phyloP scores from a whole-genome alignment of 2,329 filamentous ascomycete species.

The Paracorniculantispora psalliotae region DNA sequence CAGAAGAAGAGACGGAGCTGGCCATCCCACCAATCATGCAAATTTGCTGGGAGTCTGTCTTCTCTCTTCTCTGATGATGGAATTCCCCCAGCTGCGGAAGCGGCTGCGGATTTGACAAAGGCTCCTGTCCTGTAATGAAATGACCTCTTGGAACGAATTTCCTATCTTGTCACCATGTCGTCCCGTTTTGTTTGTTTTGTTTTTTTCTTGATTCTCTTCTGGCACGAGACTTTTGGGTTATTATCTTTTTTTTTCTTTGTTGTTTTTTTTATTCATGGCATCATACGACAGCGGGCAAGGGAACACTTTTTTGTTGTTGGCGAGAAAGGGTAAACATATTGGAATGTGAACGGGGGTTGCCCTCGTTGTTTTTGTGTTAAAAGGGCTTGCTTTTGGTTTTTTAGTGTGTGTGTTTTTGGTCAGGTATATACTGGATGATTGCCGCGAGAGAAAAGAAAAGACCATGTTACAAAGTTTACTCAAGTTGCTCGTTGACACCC shows the following conservation, averaged over 20 bases:
- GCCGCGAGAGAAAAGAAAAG: neutral
- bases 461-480: neutral
- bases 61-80: neutral
- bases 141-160: constrained; percentile 32
- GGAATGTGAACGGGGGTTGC: constrained; percentile 14
- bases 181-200: constrained; percentile 1
- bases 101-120: neutral
- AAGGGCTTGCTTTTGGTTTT: constrained; percentile 3
- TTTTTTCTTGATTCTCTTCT: neutral
- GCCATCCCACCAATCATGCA: neutral
- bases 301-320: neutral
- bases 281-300: constrained; percentile 4
- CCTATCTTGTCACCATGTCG: constrained; percentile 25
- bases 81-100: neutral
- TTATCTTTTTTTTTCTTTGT: constrained; percentile 1
- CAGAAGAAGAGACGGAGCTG: neutral
- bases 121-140: constrained; percentile 33
- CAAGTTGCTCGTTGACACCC: neutral
- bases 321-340: constrained; percentile 1
- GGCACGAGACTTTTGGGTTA: constrained; percentile 3
- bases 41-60: neutral
- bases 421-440: neutral
- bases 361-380: neutral
- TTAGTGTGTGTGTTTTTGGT: constrained; percentile 10
- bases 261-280: constrained; percentile 6